Evolutionary conservation across 225 moss, liverwort and hornwort species (phyloP).

Genomic region (Straminergon stramineum): DNA sequence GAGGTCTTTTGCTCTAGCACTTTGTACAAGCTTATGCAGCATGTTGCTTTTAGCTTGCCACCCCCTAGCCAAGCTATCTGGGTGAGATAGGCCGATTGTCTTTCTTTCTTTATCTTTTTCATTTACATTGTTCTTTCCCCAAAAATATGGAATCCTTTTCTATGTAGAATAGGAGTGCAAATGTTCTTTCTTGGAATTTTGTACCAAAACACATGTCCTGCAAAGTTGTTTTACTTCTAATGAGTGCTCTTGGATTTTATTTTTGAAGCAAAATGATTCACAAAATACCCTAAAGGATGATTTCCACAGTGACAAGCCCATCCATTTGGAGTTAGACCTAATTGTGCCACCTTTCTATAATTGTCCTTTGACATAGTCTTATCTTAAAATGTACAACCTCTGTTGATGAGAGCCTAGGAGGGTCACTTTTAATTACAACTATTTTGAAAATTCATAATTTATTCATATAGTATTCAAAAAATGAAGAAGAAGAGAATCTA

Average conservation of each 20-base stretch:
- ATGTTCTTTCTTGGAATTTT: not conserved
- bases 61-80: too few relatives aligned
- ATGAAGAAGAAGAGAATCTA: not conserved
- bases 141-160: not conserved
- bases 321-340: not conserved
- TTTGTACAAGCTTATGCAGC: too few relatives aligned
- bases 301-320: rapidly evolving
- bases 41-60: too few relatives aligned
- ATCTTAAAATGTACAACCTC: not conserved
- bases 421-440: not conserved
- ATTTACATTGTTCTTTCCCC: too few relatives aligned
- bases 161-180: not conserved
- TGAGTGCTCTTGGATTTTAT: not conserved
- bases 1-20: too few relatives aligned
- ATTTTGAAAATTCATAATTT: not conserved
- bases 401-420: not conserved
- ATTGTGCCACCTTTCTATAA: not conserved
- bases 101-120: too few relatives aligned
- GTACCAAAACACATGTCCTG: not conserved
- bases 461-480: not conserved
- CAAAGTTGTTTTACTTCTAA: not conserved
- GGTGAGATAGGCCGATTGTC: too few relatives aligned
- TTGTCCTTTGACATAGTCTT: too few relatives aligned
- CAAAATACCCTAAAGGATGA: rapidly evolving
- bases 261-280: not conserved